A percentile compares a stretch with the other conserved stretches of the same genome.
Evolutionary conservation across 2,329 filamentous ascomycete species (phyloP).

Genomic region (Alternaria novae-zelandiae): DNA sequence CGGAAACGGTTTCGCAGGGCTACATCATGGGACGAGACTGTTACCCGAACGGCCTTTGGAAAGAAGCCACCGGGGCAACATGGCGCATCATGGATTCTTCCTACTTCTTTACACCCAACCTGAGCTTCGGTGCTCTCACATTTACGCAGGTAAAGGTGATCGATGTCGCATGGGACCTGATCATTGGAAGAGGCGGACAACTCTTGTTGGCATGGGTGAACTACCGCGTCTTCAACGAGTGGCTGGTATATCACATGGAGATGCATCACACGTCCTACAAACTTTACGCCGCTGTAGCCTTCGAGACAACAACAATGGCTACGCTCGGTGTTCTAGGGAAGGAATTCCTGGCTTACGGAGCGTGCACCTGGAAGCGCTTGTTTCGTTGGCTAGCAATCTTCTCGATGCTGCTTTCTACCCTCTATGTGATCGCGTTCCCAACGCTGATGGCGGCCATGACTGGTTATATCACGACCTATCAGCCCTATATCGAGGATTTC

Average conservation of each 20-base stretch:
- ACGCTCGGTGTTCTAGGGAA: constrained; percentile 42
- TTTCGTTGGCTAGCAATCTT: constrained; percentile 44
- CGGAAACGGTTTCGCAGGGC: constrained; percentile 34
- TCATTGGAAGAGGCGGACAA: constrained; percentile 46
- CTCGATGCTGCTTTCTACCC: constrained; percentile 38
- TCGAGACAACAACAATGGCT: constrained; percentile 35
- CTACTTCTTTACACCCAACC: constrained; percentile 44
- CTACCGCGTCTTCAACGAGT: constrained; percentile 49
- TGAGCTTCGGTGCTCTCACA: constrained; percentile 39
- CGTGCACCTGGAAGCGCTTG: constrained; percentile 29
- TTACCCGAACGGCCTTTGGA: constrained; percentile 44
- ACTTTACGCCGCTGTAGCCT: constrained; percentile 36
- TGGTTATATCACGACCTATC: constrained; percentile 45
- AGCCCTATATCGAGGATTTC: constrained; percentile 36
- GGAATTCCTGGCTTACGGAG: constrained; percentile 34
- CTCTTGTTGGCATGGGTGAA: constrained; percentile 41
- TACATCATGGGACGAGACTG: constrained; percentile 37
- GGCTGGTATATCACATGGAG: constrained; percentile 46
- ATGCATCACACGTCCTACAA: constrained; percentile 39
- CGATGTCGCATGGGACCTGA: constrained; percentile 49
- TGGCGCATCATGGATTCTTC: constrained; percentile 46
- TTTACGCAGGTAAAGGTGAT: constrained; percentile 49
- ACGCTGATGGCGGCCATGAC: constrained; percentile 50
- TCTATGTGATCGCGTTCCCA: constrained; percentile 46
- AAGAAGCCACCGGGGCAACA: constrained; percentile 32